Percentiles rank a stretch among this genome's conserved stretches.
Evolutionary conservation across 495 filamentous ascomycete genomes (phyloP).

Genomic region (Penicillium silybi): DNA sequence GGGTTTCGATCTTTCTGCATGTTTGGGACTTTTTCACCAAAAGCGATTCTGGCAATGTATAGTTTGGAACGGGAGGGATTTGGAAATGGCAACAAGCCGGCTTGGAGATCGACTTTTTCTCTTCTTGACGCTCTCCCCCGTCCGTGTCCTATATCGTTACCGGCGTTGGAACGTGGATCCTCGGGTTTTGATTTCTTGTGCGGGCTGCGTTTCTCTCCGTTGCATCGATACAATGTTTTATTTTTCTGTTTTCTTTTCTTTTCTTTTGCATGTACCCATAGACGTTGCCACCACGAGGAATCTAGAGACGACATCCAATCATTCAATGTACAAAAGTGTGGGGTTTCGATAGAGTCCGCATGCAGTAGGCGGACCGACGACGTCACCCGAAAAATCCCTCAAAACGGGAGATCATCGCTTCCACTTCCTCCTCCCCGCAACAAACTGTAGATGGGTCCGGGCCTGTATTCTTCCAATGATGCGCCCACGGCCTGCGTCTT

Average conservation of each 20-base stretch:
- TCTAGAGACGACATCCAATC: conserved; percentile 24
- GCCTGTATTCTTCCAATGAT: conserved; percentile 53
- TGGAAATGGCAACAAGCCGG: conserved; percentile 10
- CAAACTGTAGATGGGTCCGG: conserved; percentile 27
- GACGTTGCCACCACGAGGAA: conserved; percentile 23
- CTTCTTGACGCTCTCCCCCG: conserved; percentile 20
- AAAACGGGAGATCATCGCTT: conserved; percentile 22
- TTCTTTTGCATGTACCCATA: conserved; percentile 33
- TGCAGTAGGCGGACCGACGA: conserved; percentile 35
- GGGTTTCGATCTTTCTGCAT: conserved; percentile 14
- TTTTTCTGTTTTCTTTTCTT: conserved; percentile 18
- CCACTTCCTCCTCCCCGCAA: conserved; percentile 16
- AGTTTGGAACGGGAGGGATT: conserved; percentile 16
- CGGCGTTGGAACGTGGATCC: conserved; percentile 34
- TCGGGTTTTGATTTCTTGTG: conserved; percentile 22
- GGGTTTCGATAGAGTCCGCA: conserved; percentile 8
- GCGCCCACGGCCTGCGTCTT: conserved; percentile 73
- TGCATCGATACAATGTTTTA: conserved; percentile 22
- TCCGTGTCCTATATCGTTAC: conserved; percentile 29
- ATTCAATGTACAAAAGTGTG: not conserved
- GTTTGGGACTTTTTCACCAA: conserved; percentile 16
- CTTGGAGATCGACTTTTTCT: conserved; percentile 13
- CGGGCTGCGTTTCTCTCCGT: conserved; percentile 18
- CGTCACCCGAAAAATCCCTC: conserved; percentile 42
- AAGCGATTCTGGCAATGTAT: conserved; percentile 28